Conservation (phyloP, 2,329 filamentous ascomycete genomes). For the Fusarium marasasianum region DNA sequence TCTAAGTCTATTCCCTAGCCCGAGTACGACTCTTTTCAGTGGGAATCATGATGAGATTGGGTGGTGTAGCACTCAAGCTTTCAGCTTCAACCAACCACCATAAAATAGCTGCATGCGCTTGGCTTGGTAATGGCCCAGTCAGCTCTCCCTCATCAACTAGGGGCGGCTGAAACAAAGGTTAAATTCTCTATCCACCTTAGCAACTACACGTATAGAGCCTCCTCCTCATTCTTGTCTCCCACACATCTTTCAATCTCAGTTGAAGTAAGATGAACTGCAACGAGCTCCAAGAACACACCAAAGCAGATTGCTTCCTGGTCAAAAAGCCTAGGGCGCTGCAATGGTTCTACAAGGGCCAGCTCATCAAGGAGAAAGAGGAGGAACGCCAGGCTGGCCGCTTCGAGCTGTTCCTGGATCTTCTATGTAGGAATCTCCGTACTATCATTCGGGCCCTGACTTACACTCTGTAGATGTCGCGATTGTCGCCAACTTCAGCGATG, state of each 20-base stretch:
- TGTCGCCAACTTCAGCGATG: constrained; percentile 60
- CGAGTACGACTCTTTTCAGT: background rate
- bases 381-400: constrained; percentile 58
- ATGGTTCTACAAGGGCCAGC: constrained; percentile 55
- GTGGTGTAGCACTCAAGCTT: background rate
- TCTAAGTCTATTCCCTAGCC: background rate
- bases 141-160: constrained; percentile 25
- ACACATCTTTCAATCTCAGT: background rate
- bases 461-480: constrained; percentile 53
- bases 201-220: background rate
- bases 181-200: background rate
- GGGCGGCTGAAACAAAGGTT: constrained; percentile 7
- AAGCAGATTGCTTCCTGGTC: constrained; percentile 47
- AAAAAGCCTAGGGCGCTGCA: constrained; percentile 53
- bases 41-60: background rate
- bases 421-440: constrained; percentile 47
- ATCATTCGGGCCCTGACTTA: background rate
- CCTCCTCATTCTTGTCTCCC: background rate
- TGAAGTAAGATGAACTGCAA: constrained; percentile 48
- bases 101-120: constrained; percentile 11
- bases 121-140: constrained; percentile 39
- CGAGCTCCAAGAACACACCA: constrained; percentile 47
- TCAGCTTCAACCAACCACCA: background rate
- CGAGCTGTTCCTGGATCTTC: constrained; percentile 60
- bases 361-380: constrained; percentile 54